A percentile compares a stretch with the other conserved stretches of the same genome.
phyloP scores from a whole-genome alignment of 2,329 filamentous ascomycete genomes.

The Emydomyces testavorans region DNA sequence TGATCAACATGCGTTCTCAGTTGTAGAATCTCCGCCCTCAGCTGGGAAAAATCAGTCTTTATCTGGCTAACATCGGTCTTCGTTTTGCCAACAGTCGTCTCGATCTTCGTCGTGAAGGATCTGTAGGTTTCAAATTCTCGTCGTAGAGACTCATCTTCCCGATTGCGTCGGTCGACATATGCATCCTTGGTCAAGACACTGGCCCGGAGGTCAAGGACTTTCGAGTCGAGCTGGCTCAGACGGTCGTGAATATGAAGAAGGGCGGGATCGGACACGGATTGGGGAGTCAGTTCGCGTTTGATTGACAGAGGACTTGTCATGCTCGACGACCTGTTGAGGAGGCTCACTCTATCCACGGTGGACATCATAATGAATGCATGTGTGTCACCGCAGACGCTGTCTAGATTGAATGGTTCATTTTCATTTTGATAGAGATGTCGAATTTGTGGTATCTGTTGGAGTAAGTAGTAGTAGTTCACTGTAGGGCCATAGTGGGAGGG shows the following conservation, averaged over 20 bases:
- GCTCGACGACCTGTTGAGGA: constrained; percentile 29
- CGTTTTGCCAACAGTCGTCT: constrained; percentile 23
- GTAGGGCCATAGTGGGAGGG: background rate
- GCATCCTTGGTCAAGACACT: constrained; percentile 30
- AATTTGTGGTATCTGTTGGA: background rate
- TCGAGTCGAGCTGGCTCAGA: constrained; percentile 30
- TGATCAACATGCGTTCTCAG: constrained; percentile 27
- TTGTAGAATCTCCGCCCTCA: constrained; percentile 28
- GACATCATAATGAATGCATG: constrained; percentile 9
- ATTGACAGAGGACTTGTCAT: constrained; percentile 30
- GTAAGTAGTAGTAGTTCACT: background rate
- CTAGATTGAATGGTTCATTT: background rate
- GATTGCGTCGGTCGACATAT: constrained; percentile 31
- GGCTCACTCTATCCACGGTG: constrained; percentile 27
- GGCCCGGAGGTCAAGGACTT: constrained; percentile 29
- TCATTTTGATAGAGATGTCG: background rate
- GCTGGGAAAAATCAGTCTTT: constrained; percentile 28
- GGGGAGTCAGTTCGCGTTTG: constrained; percentile 27
- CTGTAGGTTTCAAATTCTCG: constrained; percentile 31
- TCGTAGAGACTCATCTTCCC: constrained; percentile 31
- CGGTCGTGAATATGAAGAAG: constrained; percentile 31
- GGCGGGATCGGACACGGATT: constrained; percentile 26
- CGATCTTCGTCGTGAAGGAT: constrained; percentile 28
- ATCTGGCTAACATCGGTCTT: constrained; percentile 20
- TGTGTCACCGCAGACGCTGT: background rate